Evolutionary conservation across 768 basidiomycete genomes (phyloP).

Genomic region (Leccinum truebloodii): DNA sequence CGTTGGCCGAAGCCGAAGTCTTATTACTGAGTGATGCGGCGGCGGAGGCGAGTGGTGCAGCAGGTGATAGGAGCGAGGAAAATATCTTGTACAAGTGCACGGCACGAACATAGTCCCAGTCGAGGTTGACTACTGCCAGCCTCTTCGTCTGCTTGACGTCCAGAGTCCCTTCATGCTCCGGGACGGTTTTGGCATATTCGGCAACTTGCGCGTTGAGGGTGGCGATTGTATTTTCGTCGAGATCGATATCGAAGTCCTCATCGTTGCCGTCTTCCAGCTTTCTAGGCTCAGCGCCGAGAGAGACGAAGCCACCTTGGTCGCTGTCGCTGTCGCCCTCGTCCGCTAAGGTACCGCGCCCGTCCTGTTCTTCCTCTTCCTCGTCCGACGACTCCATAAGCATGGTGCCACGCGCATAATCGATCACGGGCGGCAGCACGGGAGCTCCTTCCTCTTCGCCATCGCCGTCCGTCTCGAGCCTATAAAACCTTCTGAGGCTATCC

Average conservation of each 20-base stretch:
- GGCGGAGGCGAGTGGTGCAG: constrained; percentile 43
- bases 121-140: constrained; percentile 91
- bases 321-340: constrained; percentile 49
- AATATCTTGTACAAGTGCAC: constrained; percentile 90
- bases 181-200: constrained; percentile 50
- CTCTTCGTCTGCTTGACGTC: constrained; percentile 58
- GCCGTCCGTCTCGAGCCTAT: constrained; percentile 57
- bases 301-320: constrained; percentile 50
- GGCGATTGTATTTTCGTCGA: constrained; percentile 75
- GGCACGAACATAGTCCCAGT: constrained; percentile 96
- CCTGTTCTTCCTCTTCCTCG: constrained; percentile 53
- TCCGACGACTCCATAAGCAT: constrained; percentile 86
- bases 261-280: constrained; percentile 22
- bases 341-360: constrained; percentile 13
- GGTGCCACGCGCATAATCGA: constrained; percentile 91
- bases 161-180: constrained; percentile 45
- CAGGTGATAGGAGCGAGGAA: constrained; percentile 76
- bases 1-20: constrained; percentile 12
- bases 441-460: constrained; percentile 22
- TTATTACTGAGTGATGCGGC: constrained; percentile 25
- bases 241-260: constrained; percentile 63
- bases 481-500: constrained; percentile 79
- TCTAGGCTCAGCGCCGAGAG: constrained; percentile 46
- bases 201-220: constrained; percentile 76
- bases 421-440: constrained; percentile 29